Base-by-base conservation (phyloP, 2,329 filamentous ascomycete species). In the Epichloe baconii region DNA sequence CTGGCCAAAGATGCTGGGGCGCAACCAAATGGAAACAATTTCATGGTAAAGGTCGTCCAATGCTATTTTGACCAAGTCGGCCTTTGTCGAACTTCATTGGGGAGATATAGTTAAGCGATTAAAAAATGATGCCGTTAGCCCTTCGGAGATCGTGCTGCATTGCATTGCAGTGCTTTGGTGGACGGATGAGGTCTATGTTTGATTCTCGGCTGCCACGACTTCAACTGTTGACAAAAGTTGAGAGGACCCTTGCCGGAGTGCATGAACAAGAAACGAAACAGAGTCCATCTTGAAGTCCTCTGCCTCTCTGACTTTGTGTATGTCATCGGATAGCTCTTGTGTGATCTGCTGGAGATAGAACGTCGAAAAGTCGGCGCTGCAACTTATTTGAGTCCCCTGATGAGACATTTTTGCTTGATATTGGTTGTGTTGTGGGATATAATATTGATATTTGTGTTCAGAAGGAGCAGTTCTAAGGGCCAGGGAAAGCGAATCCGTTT, bases 331-430 rank as follows among this genome's bases (percentile, higher is more conserved):
- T 51, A 90, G 80, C 63, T 89, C 85, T 48, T 74, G 71, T 0
- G 85, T 86, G 5, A 81, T 71, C 53, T 78, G 80, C 59, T 84
- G 80, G 45, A 89, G 76, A 64, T 88, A 88, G 63, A 80, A 83
- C 10, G 79, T 71, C 8, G 75, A 71, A 66, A 87, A 88, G 23
- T 71, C 68, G 44, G n/a, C 50, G 41, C 36, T 57, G 50, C 43
- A 36, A 21, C 12, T 37, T 53, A 23, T 55, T 51, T 36, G n/a
- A 14, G n/a, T 21, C 15, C 4, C 44, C 19, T 15, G 42, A 23
- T 34, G 17, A 5, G 44, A 23, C 49, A 54, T 54, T 37, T 14
- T 49, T 42, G 19, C 31, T 31, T 35, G 35, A 10, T 8, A n/a
- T 10, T 17, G 23, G 15, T 5, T 10, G n/a, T 10, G 12, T 46